These are phyloP conservation scores for Fragaria iinumae DNA, from an alignment of 306 rosid genomes.

Conservation along the genomic window DNA sequence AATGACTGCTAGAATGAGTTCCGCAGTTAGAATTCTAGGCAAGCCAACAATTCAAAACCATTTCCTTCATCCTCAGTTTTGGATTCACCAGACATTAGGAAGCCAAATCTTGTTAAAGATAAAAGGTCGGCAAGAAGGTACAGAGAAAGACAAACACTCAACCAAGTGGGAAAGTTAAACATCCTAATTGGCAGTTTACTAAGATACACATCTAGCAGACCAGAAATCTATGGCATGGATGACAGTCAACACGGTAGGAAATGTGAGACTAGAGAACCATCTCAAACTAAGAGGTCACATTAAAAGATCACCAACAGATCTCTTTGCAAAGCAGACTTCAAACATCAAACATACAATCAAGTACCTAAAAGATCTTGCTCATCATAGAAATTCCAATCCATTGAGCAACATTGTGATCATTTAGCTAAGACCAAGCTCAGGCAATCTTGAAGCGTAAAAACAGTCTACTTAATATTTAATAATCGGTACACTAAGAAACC, in stretches of 20 bases:
- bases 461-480: neutral
- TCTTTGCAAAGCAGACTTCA: neutral
- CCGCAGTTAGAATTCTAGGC: neutral
- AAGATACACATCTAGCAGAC: neutral
- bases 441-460: too few relatives aligned
- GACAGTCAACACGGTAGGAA: neutral
- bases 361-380: neutral
- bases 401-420: neutral
- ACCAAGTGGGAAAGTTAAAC: too few relatives aligned
- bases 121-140: too few relatives aligned
- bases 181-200: too few relatives aligned
- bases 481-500: too few relatives aligned
- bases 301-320: neutral
- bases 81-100: too few relatives aligned
- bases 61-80: too few relatives aligned
- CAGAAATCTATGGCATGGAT: neutral
- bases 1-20: too few relatives aligned
- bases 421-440: neutral
- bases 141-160: too few relatives aligned
- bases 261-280: neutral
- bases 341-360: neutral
- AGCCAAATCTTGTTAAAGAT: too few relatives aligned
- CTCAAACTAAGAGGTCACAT: too few relatives aligned
- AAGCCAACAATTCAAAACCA: neutral
- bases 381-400: too few relatives aligned